Evolutionary conservation across 1,284 basidiomycete species (phyloP), one percentile per base, ranked within the genome.

Genomic region (Moesziomyces sp.): DNA sequence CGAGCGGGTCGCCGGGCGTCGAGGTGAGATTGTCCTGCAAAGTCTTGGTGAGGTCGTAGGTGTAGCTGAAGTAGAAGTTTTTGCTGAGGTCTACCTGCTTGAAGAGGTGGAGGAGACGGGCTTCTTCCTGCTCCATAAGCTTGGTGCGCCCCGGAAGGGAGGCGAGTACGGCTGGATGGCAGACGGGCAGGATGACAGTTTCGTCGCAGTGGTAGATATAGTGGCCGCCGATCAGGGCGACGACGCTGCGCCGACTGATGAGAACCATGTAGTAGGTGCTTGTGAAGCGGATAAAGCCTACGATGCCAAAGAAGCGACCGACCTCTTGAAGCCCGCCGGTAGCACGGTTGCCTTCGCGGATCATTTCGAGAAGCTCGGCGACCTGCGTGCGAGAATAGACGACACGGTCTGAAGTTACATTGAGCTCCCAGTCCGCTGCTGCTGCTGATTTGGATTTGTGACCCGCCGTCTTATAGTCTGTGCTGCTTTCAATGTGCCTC

Each of bases 61-160:
- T 95, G 53, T 76, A 96, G 93, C 93, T 95, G 85, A 99, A 99
- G 86, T 99, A 99, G 84, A 99, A 99, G 86, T 99, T 98, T 86
- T 99, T 98, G 50, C 92, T 92, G 87, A 99, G 89, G 79, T 99
- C 97, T 4, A 99, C 95, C 84, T 96, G 93, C 83, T 94, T 94
- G 87, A 99, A 99, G n/a, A 92, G 90, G 67, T 90, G 91, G 85
- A 97, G 90, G 42, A 94, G 84, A 34, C 88, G 86, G 47, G 58
- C 60, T 44, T 82, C 80, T 30, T 82, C 79, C 49, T 79, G 76
- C n/a, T 84, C 82, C 43, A 72, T 53, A 4, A 68, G 46, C 67
- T 83, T 84, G 35, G 70, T 75, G 1, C 81, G 69, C 2, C 77
- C 79, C 6, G 74, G 71, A 18, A 81, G 42, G 3, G 54, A 70